A percentile compares a stretch with the other conserved stretches of the same genome.
These are phyloP conservation scores for Erodium texanum DNA, from an alignment of 441 rosid genomes.

Conservation along the genomic window DNA sequence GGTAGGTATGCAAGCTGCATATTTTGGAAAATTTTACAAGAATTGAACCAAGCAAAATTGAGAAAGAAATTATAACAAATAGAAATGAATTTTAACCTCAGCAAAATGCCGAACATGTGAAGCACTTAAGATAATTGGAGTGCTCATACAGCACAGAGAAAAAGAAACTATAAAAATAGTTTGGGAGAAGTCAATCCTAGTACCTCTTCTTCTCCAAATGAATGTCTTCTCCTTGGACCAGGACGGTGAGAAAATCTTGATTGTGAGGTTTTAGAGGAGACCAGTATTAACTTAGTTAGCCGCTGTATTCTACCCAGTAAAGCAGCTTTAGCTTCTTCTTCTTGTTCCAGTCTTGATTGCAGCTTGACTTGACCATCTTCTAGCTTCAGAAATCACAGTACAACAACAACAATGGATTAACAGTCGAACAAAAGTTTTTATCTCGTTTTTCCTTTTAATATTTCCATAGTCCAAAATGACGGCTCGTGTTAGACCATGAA, in stretches of 20 bases:
- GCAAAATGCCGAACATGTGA: constrained; percentile 3
- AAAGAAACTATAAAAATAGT: too few species aligned
- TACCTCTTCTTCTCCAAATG: constrained; percentile 99
- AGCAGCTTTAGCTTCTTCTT: constrained; percentile 98
- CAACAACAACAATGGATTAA: too few species aligned
- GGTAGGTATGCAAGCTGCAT: constrained; percentile 92
- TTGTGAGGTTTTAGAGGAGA: constrained; percentile 81
- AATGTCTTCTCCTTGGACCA: constrained; percentile 89
- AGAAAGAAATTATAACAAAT: constrained; percentile 7
- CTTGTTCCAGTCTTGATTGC: constrained; percentile 88
- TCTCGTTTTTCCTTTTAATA: neutral
- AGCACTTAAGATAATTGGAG: constrained; percentile 6
- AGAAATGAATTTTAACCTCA: neutral
- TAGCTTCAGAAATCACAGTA: constrained; percentile 50
- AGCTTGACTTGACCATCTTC: constrained; percentile 97
- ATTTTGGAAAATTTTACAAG: constrained; percentile 21
- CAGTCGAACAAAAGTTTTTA: too few species aligned
- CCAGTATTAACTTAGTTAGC: constrained; percentile 87
- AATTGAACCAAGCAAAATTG: constrained; percentile 24
- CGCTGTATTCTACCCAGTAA: constrained; percentile 88
- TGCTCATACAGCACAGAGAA: too few species aligned
- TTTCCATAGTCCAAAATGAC: neutral
- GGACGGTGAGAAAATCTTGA: constrained; percentile 55
- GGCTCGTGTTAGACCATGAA: neutral
- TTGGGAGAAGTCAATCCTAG: constrained; percentile 5